Conservation (phyloP, 345 rosid species). For the Arabis hirsuta region DNA sequence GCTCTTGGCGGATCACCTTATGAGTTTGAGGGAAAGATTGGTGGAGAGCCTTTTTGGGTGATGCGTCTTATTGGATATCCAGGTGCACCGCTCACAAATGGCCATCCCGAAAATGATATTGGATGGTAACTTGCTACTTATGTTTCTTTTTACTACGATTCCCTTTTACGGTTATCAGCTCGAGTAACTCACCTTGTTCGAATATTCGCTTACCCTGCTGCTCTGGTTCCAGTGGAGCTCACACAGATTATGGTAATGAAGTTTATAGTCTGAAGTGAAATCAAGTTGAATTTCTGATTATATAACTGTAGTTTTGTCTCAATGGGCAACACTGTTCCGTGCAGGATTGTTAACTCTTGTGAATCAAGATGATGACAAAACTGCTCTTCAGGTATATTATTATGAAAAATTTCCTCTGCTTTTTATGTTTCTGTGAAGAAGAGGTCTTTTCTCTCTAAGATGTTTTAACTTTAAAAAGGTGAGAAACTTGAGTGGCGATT, state of each 20-base stretch:
- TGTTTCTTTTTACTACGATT: conserved; percentile 1
- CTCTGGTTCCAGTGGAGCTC: conserved; percentile 65
- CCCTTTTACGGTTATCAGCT: neutral
- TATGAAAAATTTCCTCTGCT: neutral
- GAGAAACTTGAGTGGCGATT: conserved; percentile 72
- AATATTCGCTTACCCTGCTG: neutral
- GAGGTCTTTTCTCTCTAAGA: neutral
- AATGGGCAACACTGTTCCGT: neutral
- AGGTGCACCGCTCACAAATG: conserved; percentile 45
- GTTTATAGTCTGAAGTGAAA: neutral
- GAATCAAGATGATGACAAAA: conserved; percentile 82
- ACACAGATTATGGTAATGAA: conserved; percentile 81
- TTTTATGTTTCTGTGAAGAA: conserved; percentile 5
- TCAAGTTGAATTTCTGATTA: neutral
- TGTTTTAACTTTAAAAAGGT: conserved; percentile 55
- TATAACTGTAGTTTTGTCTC: neutral
- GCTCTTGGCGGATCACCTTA: conserved; percentile 69
- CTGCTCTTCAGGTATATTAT: conserved; percentile 72
- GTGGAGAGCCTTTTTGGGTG: conserved; percentile 92
- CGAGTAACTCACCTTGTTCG: neutral
- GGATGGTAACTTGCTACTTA: conserved; percentile 69
- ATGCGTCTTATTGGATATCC: conserved; percentile 84
- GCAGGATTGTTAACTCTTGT: conserved; percentile 77
- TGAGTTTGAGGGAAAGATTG: conserved; percentile 75
- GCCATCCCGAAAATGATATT: conserved; percentile 52